Percentiles rank a stretch among this genome's conserved stretches.
These are phyloP conservation scores for Podosphaera aphanis DNA, from an alignment of 2,329 filamentous ascomycete species.

Conservation along the genomic window DNA sequence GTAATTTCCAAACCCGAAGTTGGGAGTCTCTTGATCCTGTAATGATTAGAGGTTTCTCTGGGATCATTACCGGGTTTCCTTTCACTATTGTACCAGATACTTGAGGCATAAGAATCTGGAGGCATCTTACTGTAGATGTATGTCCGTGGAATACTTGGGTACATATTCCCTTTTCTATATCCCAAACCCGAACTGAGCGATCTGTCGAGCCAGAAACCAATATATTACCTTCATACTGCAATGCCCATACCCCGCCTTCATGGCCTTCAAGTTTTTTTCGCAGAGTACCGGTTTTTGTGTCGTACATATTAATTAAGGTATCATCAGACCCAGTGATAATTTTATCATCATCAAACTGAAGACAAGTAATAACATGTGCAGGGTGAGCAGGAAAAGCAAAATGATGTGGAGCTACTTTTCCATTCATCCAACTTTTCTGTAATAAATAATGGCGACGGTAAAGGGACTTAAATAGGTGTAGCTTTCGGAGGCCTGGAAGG, in stretches of 20 bases:
- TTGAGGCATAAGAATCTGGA: conserved; percentile 80
- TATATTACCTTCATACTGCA: conserved; percentile 89
- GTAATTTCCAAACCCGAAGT: conserved; percentile 80
- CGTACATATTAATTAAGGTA: conserved; percentile 92
- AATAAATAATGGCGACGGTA: conserved; percentile 87
- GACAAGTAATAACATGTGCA: conserved; percentile 85
- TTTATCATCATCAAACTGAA: conserved; percentile 95
- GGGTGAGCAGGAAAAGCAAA: conserved; percentile 93
- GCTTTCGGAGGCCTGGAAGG: conserved; percentile 50
- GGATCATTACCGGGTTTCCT: conserved; percentile 65
- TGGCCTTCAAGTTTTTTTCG: conserved; percentile 72
- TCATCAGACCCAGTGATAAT: conserved; percentile 95
- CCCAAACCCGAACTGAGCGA: conserved; percentile 96
- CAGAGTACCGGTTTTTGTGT: conserved; percentile 78
- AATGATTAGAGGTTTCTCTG: conserved; percentile 84
- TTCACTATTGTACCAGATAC: conserved; percentile 48
- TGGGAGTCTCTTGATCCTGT: conserved; percentile 91
- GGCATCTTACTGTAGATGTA: conserved; percentile 84
- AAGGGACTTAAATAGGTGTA: conserved; percentile 89
- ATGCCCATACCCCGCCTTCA: conserved; percentile 89
- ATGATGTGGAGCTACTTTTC: conserved; percentile 63
- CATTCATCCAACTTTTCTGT: conserved; percentile 74
- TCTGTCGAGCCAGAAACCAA: conserved; percentile 92
- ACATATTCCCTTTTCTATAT: conserved; percentile 79
- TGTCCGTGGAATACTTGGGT: conserved; percentile 94